A percentile compares a stretch with the other conserved stretches of the same genome.
Evolutionary conservation across 2,329 filamentous ascomycete genomes (phyloP).

Genomic region (Penicillium brevicompactum): DNA sequence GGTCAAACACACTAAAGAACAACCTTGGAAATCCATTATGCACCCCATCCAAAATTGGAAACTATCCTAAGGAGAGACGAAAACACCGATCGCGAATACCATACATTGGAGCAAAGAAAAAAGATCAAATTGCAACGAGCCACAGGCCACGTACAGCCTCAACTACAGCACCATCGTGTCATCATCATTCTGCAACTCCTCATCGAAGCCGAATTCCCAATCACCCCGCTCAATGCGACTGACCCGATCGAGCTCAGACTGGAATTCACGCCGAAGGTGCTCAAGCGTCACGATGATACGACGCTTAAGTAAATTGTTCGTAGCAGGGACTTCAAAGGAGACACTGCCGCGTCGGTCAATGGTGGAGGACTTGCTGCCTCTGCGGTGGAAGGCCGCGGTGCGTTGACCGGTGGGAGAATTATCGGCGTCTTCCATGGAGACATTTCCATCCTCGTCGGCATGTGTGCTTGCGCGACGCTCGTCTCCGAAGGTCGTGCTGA

Average conservation of each 20-base stretch:
- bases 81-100: constrained; percentile 17
- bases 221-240: constrained; percentile 86
- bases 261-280: constrained; percentile 85
- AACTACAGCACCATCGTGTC: constrained; percentile 39
- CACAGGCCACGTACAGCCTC: neutral
- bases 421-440: constrained; percentile 43
- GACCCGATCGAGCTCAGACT: constrained; percentile 84
- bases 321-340: constrained; percentile 7
- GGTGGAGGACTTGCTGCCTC: constrained; percentile 20
- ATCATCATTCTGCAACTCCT: constrained; percentile 34
- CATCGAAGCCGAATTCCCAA: constrained; percentile 68
- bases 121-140: constrained; percentile 3
- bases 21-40: constrained; percentile 15
- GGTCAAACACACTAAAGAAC: neutral
- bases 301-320: constrained; percentile 47
- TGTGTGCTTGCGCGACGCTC: constrained; percentile 50
- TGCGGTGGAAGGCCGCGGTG: constrained; percentile 22
- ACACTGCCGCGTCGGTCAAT: constrained; percentile 14
- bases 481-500: constrained; percentile 30
- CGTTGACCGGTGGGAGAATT: constrained; percentile 14
- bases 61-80: constrained; percentile 16
- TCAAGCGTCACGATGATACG: constrained; percentile 81
- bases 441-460: constrained; percentile 43
- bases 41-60: constrained; percentile 13
- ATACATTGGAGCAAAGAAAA: constrained; percentile 6